phyloP scores from a whole-genome alignment of 2,329 filamentous ascomycete species.

The Beauveria pseudobassiana region DNA sequence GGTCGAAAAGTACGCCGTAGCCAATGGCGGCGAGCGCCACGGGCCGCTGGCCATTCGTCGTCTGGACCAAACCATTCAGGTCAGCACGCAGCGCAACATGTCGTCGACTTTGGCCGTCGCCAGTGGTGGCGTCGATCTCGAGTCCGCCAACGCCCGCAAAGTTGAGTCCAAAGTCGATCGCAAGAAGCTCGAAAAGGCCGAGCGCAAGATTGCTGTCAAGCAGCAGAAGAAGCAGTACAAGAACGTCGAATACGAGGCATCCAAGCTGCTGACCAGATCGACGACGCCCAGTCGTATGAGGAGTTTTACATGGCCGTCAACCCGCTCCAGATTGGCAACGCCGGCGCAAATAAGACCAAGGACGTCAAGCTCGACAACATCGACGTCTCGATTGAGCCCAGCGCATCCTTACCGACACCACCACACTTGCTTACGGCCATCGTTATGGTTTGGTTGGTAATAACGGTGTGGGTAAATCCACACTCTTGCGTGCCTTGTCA shows the following conservation, averaged over 20 bases:
- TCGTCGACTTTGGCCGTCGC: conserved; percentile 89
- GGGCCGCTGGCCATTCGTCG: conserved; percentile 72
- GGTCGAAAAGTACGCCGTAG: conserved; percentile 70
- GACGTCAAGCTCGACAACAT: conserved; percentile 97
- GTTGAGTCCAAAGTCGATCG: conserved; percentile 95
- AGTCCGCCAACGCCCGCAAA: conserved; percentile 86
- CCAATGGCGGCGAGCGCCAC: conserved; percentile 63
- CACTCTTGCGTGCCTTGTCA: conserved; percentile 84
- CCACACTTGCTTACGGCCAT: conserved; percentile 82
- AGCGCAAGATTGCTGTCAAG: conserved; percentile 94
- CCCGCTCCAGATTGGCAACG: conserved; percentile 74
- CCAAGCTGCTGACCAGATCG: conserved; percentile 77
- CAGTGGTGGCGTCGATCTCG: conserved; percentile 78
- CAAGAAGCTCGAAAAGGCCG: conserved; percentile 98
- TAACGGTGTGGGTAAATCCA: conserved; percentile 98
- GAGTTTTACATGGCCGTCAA: conserved; percentile 99
- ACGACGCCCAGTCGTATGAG: conserved; percentile 86
- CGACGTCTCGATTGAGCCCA: conserved; percentile 84
- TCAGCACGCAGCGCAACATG: conserved; percentile 89
- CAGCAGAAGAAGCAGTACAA: conserved; percentile 98
- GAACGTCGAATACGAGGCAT: conserved; percentile 96
- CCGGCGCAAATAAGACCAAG: conserved; percentile 81
- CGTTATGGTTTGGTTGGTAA: conserved; percentile 96
- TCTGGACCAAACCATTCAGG: conserved; percentile 90
- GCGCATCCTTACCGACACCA: conserved; percentile 86